Evolutionary conservation across 345 rosid genomes (phyloP).

Genomic region (Trapa incisa): DNA sequence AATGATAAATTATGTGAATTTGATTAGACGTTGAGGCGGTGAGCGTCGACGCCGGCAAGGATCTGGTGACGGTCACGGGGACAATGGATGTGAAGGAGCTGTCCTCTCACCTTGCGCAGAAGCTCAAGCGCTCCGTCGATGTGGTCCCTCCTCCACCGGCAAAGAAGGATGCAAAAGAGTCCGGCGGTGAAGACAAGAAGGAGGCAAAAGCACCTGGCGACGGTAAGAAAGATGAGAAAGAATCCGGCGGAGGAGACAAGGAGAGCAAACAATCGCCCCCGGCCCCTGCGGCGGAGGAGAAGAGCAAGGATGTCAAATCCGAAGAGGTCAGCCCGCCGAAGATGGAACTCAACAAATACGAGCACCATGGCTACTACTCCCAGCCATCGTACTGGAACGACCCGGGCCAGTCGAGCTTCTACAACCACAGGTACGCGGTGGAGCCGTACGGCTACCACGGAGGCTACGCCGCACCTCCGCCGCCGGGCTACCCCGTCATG

Average conservation of each 20-base stretch:
- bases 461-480: neutral
- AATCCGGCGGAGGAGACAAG: constrained; percentile 20
- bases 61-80: constrained; percentile 68
- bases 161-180: constrained; percentile 30
- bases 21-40: constrained; percentile 55
- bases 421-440: constrained; percentile 4
- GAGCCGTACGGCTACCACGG: constrained; percentile 2
- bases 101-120: constrained; percentile 34
- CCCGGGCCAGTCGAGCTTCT: neutral
- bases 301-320: constrained; percentile 8
- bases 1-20: neutral
- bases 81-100: constrained; percentile 49
- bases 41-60: constrained; percentile 45
- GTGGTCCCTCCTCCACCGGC: constrained; percentile 20
- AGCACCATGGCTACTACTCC: constrained; percentile 24
- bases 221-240: constrained; percentile 28
- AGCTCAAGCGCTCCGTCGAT: constrained; percentile 55
- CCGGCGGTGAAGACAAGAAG: constrained; percentile 22
- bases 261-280: constrained; percentile 25
- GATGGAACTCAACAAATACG: constrained; percentile 45
- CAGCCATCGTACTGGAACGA: constrained; percentile 14
- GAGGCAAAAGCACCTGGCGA: constrained; percentile 20
- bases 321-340: constrained; percentile 12
- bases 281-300: neutral
- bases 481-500: neutral